Base-by-base conservation (phyloP, 352 stramenopile genomes). In the Phytophthora colocasiae region DNA sequence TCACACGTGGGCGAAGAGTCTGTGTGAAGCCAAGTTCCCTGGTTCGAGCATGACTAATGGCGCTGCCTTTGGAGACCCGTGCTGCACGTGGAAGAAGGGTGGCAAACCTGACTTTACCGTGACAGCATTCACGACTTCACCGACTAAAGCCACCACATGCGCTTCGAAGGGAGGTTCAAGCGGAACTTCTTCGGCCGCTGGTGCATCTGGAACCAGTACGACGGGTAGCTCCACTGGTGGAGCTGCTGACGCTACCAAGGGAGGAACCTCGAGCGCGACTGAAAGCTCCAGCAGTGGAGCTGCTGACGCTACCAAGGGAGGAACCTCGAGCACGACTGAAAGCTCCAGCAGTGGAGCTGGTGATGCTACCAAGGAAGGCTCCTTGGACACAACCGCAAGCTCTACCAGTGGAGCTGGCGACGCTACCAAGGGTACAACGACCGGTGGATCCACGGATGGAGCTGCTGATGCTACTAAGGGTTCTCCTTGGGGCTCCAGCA, bases 21-120 rank as follows among this genome's bases (percentile, higher is more conserved):
- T 84, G 53, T 87, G 78, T 47, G 45, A 78, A 36, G 60, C 63
- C 15, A 73, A 52, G 26, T 84, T 75, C 51, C 73, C 75, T 4
- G 65, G 73, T 8, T 73, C 63, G n/a, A 49, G 40, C 12, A 83
- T 76, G 68, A 78, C 69, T 31, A 73, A 70, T 29, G 69, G 73
- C 27, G 58, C 64, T 19, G 73, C 65, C 7, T 72, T 80, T 15
- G 62, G 62, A n/a, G 62, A 69, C 54, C 62, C 62, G 31, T 69
- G 62, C n/a, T 69, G 62, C 54, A 80, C 69, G 55, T 80, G 73
- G 73, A 68, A 60, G 40, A 61, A 75, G 57, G 72, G 72, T 8
- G 69, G 39, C 0, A 73, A 61, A 22, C 69, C 73, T 1, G 64
- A 80, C 26, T 78, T 73, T 43, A 66, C 68, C 29, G 55, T 79